Conservation (phyloP, 73 alveolate genomes). For the Paramecium sonneborni region DNA sequence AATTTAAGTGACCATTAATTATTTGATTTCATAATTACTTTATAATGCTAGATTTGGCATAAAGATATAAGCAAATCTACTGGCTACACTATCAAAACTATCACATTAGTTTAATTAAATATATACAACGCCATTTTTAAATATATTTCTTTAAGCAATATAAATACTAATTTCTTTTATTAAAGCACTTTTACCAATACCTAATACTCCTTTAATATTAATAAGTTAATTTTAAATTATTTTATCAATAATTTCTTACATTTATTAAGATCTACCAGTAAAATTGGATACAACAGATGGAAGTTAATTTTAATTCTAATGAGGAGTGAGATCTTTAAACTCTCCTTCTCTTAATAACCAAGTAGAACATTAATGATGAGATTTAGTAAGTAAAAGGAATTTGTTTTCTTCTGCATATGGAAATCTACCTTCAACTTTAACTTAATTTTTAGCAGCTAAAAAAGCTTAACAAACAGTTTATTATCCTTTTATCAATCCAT, state of each 20-base stretch:
- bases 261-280: conserved; percentile 62
- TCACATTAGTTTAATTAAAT: conserved; percentile 45
- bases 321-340: conserved; percentile 38
- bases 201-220: conserved; percentile 71
- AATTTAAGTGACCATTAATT: conserved; percentile 31
- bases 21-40: conserved; percentile 29
- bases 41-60: conserved; percentile 26
- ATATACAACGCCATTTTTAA: conserved; percentile 67
- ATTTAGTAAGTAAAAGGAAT: conserved; percentile 54
- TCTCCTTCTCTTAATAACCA: conserved; percentile 53
- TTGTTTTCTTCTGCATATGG: conserved; percentile 70
- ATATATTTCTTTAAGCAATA: conserved; percentile 63
- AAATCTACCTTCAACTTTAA: conserved; percentile 50
- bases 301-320: conserved; percentile 26
- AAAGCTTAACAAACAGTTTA: conserved; percentile 76
- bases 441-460: conserved; percentile 66
- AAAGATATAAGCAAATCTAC: conserved; percentile 1
- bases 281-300: conserved; percentile 65
- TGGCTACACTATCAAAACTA: conserved; percentile 55
- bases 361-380: conserved; percentile 52
- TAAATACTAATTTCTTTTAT: conserved; percentile 62
- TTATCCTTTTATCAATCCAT: conserved; percentile 60
- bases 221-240: conserved; percentile 53
- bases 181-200: conserved; percentile 70
- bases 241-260: conserved; percentile 66